Conservation (phyloP, 2,329 filamentous ascomycete genomes). For the Claviceps purpurea region DNA sequence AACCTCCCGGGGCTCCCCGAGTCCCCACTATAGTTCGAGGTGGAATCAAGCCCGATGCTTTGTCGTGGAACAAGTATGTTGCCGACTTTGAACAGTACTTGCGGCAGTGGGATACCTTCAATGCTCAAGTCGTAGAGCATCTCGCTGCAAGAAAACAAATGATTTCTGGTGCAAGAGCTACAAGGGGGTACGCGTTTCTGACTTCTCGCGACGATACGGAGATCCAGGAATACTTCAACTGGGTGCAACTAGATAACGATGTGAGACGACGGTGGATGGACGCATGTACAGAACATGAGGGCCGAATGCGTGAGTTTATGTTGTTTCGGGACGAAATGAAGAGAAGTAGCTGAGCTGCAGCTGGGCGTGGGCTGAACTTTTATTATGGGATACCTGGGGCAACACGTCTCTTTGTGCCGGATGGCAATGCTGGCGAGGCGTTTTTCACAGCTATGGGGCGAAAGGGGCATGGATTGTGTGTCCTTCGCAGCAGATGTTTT, state of each 20-base stretch:
- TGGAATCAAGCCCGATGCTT: constrained; percentile 28
- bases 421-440: too few relatives aligned
- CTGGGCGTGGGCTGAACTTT: not conserved
- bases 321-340: constrained; percentile 31
- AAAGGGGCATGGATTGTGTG: too few relatives aligned
- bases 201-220: constrained; percentile 29
- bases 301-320: constrained; percentile 44
- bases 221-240: constrained; percentile 43
- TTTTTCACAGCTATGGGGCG: too few relatives aligned
- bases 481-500: too few relatives aligned
- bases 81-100: constrained; percentile 42
- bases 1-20: constrained; percentile 34
- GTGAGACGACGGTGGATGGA: constrained; percentile 48
- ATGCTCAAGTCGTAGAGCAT: constrained; percentile 40
- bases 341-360: not conserved
- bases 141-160: constrained; percentile 37
- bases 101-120: constrained; percentile 34
- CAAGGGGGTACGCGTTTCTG: constrained; percentile 33
- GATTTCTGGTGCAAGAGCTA: constrained; percentile 23
- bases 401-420: too few relatives aligned
- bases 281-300: constrained; percentile 46
- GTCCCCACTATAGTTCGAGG: constrained; percentile 24
- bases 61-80: constrained; percentile 37
- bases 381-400: too few relatives aligned
- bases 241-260: constrained; percentile 49